Evolutionary conservation across 1,139 yeast species (phyloP), one percentile per base, ranked within the genome.

Genomic region (Insectozyma bohioensis): DNA sequence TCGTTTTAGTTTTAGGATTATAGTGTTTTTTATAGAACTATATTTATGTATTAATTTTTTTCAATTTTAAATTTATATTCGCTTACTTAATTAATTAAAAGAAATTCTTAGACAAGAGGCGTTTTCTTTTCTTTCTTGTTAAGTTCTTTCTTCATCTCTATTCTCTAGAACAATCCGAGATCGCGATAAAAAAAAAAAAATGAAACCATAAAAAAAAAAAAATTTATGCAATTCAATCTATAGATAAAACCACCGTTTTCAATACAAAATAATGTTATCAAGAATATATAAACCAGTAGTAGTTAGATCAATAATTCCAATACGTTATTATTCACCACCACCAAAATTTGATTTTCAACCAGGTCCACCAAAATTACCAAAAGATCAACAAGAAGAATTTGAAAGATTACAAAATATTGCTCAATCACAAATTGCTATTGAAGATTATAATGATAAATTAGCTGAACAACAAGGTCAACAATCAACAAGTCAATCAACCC

Each of bases 311-410:
- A 23, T 9, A 23, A 13, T 6, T n/a, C n/a, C 15, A 4, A 15
- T 22, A 11, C 20, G 15, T 12, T n/a, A n/a, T n/a, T 22, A 28
- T 13, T 28, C 26, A 3, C 31, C 21, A 17, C 28, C 35, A 7
- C 31, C 54, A 16, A 63, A 61, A 34, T 56, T 64, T 15, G 64
- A 63, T 24, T 47, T 36, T 35, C 30, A 37, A 20, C 94, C 96
- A 1, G 75, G 84, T 2, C 98, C 98, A 8, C 96, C 95, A 21
- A 75, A 79, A 41, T 70, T 92, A 15, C 86, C 95, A 12, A 78
- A 80, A 44, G 85, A 86, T 47, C 92, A 90, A 31, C 98, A 92
- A 57, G 87, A 83, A 48, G 98, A 92, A 61, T 92, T 92, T 58
- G 97, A 92, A 54, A 70, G 74, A 30, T 73, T 92, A 28, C 95